Conservation (phyloP, 192 early-diverging fungal species). For the Podila epigama region DNA sequence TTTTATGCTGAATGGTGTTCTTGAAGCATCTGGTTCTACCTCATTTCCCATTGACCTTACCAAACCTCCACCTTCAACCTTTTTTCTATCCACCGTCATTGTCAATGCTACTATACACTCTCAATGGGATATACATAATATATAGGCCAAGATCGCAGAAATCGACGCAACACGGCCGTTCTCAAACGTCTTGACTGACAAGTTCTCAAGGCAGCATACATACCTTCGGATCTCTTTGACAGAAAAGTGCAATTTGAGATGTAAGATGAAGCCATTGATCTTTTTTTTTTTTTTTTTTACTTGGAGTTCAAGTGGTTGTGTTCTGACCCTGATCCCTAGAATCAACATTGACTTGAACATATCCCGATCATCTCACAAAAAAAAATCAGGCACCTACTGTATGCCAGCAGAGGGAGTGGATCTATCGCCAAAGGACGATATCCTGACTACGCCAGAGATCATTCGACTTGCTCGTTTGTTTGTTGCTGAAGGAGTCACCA, state of each 20-base stretch:
- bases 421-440: conserved; percentile 68
- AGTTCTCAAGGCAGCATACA: conserved; percentile 87
- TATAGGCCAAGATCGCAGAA: conserved; percentile 49
- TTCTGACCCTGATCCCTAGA: background rate
- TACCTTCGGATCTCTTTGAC: conserved; percentile 96
- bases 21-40: too few species aligned
- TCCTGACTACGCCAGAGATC: conserved; percentile 87
- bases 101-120: too few species aligned
- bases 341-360: background rate
- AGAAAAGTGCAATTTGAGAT: conserved; percentile 95
- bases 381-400: conserved; percentile 90
- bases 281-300: background rate
- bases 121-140: background rate
- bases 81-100: background rate
- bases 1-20: too few species aligned
- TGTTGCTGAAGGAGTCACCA: conserved; percentile 88
- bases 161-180: conserved; percentile 54
- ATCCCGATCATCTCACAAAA: conserved; percentile 1
- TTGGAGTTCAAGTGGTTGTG: background rate
- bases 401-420: conserved; percentile 92
- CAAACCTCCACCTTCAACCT: background rate
- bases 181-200: conserved; percentile 66
- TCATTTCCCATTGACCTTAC: background rate
- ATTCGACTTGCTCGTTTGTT: conserved; percentile 81
- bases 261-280: conserved; percentile 50